Percentiles rank a stretch among this genome's conserved stretches.
Conservation (phyloP, 2,329 filamentous ascomycete species). For the Aspergillus sp. region DNA sequence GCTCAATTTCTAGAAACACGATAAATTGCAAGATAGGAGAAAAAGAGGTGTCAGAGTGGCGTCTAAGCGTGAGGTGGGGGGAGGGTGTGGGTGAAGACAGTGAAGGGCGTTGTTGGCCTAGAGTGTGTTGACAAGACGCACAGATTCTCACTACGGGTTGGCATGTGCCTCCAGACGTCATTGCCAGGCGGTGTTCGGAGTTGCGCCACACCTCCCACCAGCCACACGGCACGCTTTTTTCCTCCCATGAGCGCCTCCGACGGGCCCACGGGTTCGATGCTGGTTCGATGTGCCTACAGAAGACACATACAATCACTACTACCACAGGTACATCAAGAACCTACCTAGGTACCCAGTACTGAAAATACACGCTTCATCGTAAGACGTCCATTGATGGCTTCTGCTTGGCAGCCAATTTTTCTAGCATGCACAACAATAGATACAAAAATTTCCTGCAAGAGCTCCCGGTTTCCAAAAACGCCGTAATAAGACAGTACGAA, state of each 20-base stretch:
- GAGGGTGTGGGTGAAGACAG: slow-evolving; percentile 9
- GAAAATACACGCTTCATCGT: slow-evolving; percentile 2
- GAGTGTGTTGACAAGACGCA: slow-evolving; percentile 34
- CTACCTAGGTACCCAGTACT: not conserved
- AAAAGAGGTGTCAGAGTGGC: not conserved
- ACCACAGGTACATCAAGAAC: not conserved
- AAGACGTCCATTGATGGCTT: slow-evolving; percentile 27
- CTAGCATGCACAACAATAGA: slow-evolving; percentile 36
- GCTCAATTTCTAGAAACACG: slow-evolving; percentile 19
- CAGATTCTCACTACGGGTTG: slow-evolving; percentile 24
- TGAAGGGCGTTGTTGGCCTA: slow-evolving; percentile 19
- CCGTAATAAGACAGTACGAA: slow-evolving; percentile 41
- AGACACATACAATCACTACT: not conserved
- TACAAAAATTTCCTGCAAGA: slow-evolving; percentile 38
- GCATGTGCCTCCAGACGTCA: slow-evolving; percentile 32
- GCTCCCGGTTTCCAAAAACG: slow-evolving; percentile 43
- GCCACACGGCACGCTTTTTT: slow-evolving; percentile 17
- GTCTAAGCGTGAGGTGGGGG: not conserved
- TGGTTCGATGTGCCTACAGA: no score
- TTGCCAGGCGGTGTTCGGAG: slow-evolving; percentile 27
- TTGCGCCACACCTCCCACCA: slow-evolving; percentile 25
- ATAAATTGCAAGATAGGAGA: not conserved
- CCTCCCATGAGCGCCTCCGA: not conserved
- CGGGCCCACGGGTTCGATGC: no score
- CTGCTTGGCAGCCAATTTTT: slow-evolving; percentile 33